These are phyloP conservation scores for Barnettozyma salicaria DNA, from an alignment of 805 yeast genomes.

Conservation along the genomic window DNA sequence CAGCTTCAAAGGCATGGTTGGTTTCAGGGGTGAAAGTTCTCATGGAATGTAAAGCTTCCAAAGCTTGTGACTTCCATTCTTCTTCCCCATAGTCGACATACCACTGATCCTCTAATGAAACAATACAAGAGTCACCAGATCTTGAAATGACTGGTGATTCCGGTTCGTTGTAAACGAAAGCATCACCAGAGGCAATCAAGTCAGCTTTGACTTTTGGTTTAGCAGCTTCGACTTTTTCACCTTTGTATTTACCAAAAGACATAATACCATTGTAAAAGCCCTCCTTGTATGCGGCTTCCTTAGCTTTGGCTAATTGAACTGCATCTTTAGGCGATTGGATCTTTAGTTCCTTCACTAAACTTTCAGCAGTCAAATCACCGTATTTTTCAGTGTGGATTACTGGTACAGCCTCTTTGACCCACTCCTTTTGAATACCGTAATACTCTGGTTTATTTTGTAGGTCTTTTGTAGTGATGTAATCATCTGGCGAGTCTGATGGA, in stretches of 20 bases:
- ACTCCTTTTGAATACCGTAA: constrained; percentile 75
- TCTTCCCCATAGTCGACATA: constrained; percentile 95
- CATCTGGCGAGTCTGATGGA: constrained; percentile 99
- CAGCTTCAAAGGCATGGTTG: constrained; percentile 87
- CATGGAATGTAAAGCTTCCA: constrained; percentile 72
- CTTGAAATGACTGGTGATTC: constrained; percentile 86
- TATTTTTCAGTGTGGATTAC: constrained; percentile 76
- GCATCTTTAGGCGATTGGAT: constrained; percentile 93
- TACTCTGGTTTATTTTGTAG: constrained; percentile 85
- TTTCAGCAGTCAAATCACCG: constrained; percentile 85
- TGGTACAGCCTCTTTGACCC: constrained; percentile 78
- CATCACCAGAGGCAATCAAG: constrained; percentile 67
- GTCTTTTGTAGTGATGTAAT: constrained; percentile 80
- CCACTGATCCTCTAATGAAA: constrained; percentile 98
- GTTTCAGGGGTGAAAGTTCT: constrained; percentile 78
- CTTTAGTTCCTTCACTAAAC: constrained; percentile 76
- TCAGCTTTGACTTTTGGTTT: constrained; percentile 83
- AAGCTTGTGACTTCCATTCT: constrained; percentile 75
- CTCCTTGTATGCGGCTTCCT: constrained; percentile 93
- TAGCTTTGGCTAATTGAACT: constrained; percentile 81
- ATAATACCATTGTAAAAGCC: constrained; percentile 89
- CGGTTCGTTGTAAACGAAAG: constrained; percentile 91
- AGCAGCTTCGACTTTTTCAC: constrained; percentile 86
- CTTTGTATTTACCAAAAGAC: constrained; percentile 75
- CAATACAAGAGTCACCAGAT: constrained; percentile 95